A percentile compares a stretch with the other conserved stretches of the same genome.
Conservation (phyloP, 768 basidiomycete species). For the Pisolithus albus region DNA sequence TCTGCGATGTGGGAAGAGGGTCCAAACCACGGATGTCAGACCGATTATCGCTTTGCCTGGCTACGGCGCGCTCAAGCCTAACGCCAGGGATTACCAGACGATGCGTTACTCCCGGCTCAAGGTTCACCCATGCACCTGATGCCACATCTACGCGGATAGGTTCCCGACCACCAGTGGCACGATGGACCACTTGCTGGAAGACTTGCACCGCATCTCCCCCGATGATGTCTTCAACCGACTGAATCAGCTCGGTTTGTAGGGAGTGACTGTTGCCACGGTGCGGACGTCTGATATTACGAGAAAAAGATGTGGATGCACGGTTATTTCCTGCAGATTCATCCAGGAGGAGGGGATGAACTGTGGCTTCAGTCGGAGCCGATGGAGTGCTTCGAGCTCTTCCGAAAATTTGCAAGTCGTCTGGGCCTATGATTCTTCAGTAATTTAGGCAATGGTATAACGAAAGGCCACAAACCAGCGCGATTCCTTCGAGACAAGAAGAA, state of each 20-base stretch:
- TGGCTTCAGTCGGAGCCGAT: constrained; percentile 55
- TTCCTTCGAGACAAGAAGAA: constrained; percentile 50
- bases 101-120: constrained; percentile 52
- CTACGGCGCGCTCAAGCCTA: constrained; percentile 49
- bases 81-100: constrained; percentile 43
- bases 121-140: constrained; percentile 51
- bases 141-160: constrained; percentile 76
- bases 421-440: constrained; percentile 22
- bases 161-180: constrained; percentile 50
- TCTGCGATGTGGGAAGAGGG: constrained; percentile 72
- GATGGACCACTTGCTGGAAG: constrained; percentile 74
- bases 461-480: constrained; percentile 22
- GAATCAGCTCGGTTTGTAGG: constrained; percentile 53
- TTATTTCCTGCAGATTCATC: constrained; percentile 46
- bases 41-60: constrained; percentile 44
- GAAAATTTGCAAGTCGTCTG: constrained; percentile 56
- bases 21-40: constrained; percentile 47
- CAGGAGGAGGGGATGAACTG: constrained; percentile 75
- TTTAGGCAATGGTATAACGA: background rate
- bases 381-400: constrained; percentile 51
- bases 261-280: constrained; percentile 47
- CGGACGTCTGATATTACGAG: constrained; percentile 46
- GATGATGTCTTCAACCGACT: constrained; percentile 76
- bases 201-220: constrained; percentile 77
- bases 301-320: constrained; percentile 38